Base-by-base conservation (phyloP, 177 flowering plant genomes). In the Vitis hybrid region DNA sequence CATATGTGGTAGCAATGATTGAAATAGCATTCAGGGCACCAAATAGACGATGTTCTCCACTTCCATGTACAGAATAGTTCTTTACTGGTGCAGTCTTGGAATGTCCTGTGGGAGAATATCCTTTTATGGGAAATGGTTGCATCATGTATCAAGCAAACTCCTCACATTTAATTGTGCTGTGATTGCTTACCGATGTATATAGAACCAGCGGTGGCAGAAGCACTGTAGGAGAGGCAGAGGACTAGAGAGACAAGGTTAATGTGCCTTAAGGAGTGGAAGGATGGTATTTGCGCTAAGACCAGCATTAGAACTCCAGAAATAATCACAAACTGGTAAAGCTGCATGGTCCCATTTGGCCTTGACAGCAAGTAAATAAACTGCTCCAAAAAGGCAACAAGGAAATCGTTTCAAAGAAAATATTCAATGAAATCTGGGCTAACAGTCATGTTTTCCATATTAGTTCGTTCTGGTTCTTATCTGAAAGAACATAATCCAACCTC, bases 1-100 rank as follows among this genome's bases (percentile, higher is more conserved):
- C 88, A 52, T 56, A 85, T 10, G 85, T 75, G 26, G 88, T 85
- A 11, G 82, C 85, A 14, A 85, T 80, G 51, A 85, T 85, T 18
- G 88, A 78, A 58, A 85, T 48, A 5, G 76, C 85, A 68, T 83
- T 85, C 22, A 81, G 70, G 4, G 73, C 65, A 18, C 78, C 80
- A 22, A 85, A 81, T 13, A 78, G 2, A 0, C 73, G 80, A 58
- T 71, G 72, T 52, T 56, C 71, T 11, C 9, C 3, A 16, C 69
- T 13, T 3, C 78, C 79, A 18, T 18, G 19, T 1, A 83, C 15
- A 1, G 85, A 77, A 51, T 85, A 85, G 62, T 83, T 77, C 67
- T 49, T 82, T 1, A 2, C 3, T 1, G 82, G 80, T 14, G 77
- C 79, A 1, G 76, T 60, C 7, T 55, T 64, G 9, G 80, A 78